Evolutionary conservation across 2,329 filamentous ascomycete species (phyloP).

Genomic region (Botrytis fragariae): DNA sequence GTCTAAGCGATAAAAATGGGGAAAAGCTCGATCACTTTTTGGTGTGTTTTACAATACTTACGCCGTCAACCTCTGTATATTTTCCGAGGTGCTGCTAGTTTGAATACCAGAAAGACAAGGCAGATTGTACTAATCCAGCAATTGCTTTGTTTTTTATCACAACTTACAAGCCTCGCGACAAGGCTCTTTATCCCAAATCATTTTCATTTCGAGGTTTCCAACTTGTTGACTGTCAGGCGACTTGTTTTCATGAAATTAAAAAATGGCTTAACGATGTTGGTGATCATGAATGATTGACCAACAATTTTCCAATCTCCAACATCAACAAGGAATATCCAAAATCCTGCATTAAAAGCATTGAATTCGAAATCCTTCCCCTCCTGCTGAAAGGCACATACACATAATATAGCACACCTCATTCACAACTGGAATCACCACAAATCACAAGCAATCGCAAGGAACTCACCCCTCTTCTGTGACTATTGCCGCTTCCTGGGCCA

Average conservation of each 20-base stretch:
- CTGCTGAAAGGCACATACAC: not conserved
- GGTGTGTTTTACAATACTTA: no score
- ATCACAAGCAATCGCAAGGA: not conserved
- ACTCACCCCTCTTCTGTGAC: not conserved
- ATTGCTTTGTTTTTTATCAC: no score
- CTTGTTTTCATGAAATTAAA: constrained; percentile 8
- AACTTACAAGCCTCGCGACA: not conserved
- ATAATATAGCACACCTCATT: not conserved
- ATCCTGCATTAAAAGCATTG: not conserved
- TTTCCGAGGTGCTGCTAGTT: no score
- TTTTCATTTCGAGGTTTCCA: not conserved
- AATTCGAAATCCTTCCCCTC: not conserved
- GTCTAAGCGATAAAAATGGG: no score
- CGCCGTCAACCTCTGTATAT: no score
- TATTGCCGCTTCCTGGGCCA: not conserved
- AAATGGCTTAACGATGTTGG: not conserved
- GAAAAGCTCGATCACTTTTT: no score
- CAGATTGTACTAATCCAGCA: no score
- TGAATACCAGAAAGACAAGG: no score
- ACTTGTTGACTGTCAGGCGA: constrained; percentile 4
- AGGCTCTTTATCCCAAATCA: not conserved
- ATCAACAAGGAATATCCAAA: not conserved
- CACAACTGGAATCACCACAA: not conserved
- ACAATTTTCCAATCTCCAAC: not conserved
- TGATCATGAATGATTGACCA: not conserved